These are phyloP conservation scores for Paramecium biaurelia DNA, from an alignment of 73 alveolate species.

Conservation along the genomic window DNA sequence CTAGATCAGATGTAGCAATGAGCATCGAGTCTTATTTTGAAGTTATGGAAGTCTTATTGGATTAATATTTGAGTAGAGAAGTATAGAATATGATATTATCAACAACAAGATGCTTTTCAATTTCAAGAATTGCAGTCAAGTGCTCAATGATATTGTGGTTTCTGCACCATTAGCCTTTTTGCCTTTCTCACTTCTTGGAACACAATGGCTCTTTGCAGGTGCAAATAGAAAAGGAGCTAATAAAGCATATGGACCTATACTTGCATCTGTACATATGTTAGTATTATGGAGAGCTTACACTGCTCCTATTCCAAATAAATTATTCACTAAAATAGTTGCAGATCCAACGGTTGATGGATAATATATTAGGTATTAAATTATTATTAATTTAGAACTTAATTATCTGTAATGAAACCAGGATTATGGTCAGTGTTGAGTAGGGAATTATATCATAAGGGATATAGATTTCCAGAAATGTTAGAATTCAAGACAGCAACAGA, in stretches of 20 bases:
- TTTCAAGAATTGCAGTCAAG: conserved; percentile 13
- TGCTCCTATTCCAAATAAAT: conserved; percentile 9
- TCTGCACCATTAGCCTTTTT: not conserved
- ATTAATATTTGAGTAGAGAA: conserved; percentile 54
- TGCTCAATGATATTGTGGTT: not conserved
- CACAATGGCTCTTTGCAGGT: not conserved
- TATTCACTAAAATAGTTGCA: conserved; percentile 13
- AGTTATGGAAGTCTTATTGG: conserved; percentile 34
- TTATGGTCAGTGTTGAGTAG: conserved; percentile 8
- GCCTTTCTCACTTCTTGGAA: not conserved
- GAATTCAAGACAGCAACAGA: conserved; percentile 20
- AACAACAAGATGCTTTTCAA: conserved; percentile 24
- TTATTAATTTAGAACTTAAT: not conserved
- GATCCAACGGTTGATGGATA: conserved; percentile 48
- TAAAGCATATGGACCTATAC: not conserved
- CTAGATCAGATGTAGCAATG: not conserved
- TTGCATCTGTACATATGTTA: not conserved
- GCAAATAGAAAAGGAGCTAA: conserved; percentile 16
- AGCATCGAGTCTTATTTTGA: not conserved
- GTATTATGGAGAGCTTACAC: conserved; percentile 46
- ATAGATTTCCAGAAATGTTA: conserved; percentile 45
- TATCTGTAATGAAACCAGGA: conserved; percentile 39
- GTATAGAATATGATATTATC: not conserved
- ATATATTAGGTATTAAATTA: conserved; percentile 15
- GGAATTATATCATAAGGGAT: conserved; percentile 38